Evolutionary conservation across 2,329 filamentous ascomycete genomes (phyloP), one percentile per base, ranked within the genome.

Genomic region (Aspergillus novoparasiticus): DNA sequence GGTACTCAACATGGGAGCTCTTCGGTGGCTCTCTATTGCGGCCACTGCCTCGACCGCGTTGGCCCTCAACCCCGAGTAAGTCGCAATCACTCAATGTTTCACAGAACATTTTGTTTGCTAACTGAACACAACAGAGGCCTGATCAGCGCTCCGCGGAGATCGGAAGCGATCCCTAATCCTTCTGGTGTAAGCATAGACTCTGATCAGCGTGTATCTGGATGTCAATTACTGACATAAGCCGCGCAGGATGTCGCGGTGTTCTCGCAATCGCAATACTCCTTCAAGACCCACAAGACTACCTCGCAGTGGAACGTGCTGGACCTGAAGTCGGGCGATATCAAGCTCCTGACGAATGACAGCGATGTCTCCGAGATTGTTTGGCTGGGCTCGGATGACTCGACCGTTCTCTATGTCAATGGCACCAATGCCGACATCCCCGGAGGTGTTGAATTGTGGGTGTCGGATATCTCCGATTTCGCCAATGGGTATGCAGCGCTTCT

Each of bases 181-280:
- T 75, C 76, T 9, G 78, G 78, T 16, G 78, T 80, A 68, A 67
- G 76, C 14, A 48, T n/a, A 34, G 34, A 36, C 26, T 19, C 36
- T 50, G 21, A 3, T 32, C 2, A 48, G 26, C 43, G n/a, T n/a
- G 10, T 14, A 16, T 32, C 12, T 48, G 19, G 48, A 6, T 4
- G 48, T 12, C 48, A 6, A 54, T 9, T 12, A 45, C 51, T 65
- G 41, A 67, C 36, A 48, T 12, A 10, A n/a, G 39, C 30, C 34
- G 58, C n/a, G 16, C 63, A 79, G 76, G 73, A 76, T 66, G 71
- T 81, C 36, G 83, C 82, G 1, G 64, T 85, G 48, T 85, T 83
- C 59, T 75, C 89, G 76, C 82, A 88, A 19, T 91, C 90, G 0
- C 87, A 89, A 1, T 97, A 96, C 77, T 94, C 88, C 6, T 97